Base-by-base conservation (phyloP, 2,329 filamentous ascomycete genomes). In the Aspergillus felis region DNA sequence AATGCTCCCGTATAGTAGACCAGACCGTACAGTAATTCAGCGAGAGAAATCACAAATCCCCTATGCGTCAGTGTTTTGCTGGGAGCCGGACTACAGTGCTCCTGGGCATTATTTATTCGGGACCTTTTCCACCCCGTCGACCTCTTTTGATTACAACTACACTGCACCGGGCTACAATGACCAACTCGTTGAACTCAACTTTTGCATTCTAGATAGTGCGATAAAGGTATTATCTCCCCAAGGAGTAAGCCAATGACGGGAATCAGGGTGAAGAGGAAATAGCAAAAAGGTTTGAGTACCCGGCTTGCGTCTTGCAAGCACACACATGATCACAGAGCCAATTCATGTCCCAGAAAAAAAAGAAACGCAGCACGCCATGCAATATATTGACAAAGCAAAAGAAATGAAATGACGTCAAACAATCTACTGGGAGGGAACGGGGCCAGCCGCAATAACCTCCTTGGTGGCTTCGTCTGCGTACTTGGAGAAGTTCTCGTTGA, bases 401-500 rank as follows among this genome's bases (percentile, higher is more conserved):
- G 12, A 22, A 22, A 51, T 12, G 22, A 57, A 59, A 55, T 24
- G n/a, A 58, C 61, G 44, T 49, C 9, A 51, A 53, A 53, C 48
- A 56, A 50, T 57, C 54, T 67, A 59, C 55, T 61, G 49, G 46
- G 24, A 6, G 12, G 71, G 66, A 49, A 72, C 64, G 50, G 78
- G 78, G 46, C 75, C 77, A 54, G 78, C 78, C 55, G 73, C 86
- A 77, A 90, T 85, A 51, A 92, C 90, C 41, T 93, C 90, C 66
- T 84, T 82, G 32, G 90, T 92, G 27, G 92, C 91, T 77, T 96
- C 86, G 67, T 87, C 87, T 69, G 87, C 83, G 81, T 96, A 97
- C 84, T 97, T 96, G 82, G 91, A 87, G 81, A 99, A 99, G 85
- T 99, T 99, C 80, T 97, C 91, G 71, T 88, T 86, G 84, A 99